Conservation (phyloP, 176 grass and related monocot genomes). For the Oryza australiensis region DNA sequence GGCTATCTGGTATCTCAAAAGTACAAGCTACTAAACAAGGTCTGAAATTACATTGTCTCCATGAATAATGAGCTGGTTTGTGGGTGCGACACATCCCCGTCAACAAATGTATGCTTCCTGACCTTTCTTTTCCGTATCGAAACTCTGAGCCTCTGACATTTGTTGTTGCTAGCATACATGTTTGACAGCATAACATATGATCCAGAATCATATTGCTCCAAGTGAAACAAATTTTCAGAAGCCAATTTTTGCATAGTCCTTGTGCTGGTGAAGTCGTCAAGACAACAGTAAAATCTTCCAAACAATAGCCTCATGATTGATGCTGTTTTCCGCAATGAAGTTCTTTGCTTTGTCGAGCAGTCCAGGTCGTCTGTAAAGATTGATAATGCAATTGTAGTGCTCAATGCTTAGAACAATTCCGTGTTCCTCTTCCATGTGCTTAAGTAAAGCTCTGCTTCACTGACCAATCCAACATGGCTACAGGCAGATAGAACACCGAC, state of each 20-base stretch:
- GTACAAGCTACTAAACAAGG: no score
- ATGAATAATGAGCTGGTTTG: no score
- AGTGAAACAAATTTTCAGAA: conserved; percentile 53
- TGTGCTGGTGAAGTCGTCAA: conserved; percentile 62
- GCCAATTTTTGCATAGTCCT: conserved; percentile 44
- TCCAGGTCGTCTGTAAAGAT: conserved; percentile 65
- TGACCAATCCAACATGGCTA: conserved; percentile 49
- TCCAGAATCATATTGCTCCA: conserved; percentile 52
- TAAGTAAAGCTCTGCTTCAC: conserved; percentile 47
- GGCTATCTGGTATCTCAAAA: no score
- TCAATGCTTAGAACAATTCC: conserved; percentile 52
- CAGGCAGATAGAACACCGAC: conserved; percentile 54
- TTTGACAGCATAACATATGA: conserved; percentile 71
- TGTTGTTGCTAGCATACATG: conserved; percentile 55
- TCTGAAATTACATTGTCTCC: no score
- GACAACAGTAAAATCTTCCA: conserved; percentile 65
- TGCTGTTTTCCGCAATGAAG: conserved; percentile 56
- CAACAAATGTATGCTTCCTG: no score
- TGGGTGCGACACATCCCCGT: no score
- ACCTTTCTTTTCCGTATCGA: conserved; percentile 50
- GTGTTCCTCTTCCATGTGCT: conserved; percentile 45
- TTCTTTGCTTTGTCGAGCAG: conserved; percentile 44
- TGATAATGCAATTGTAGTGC: conserved; percentile 71
- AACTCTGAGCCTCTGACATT: conserved; percentile 58
- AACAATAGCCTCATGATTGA: conserved; percentile 46